Evolutionary conservation across 306 rosid genomes (phyloP).

Genomic region (Quercus rubra): DNA sequence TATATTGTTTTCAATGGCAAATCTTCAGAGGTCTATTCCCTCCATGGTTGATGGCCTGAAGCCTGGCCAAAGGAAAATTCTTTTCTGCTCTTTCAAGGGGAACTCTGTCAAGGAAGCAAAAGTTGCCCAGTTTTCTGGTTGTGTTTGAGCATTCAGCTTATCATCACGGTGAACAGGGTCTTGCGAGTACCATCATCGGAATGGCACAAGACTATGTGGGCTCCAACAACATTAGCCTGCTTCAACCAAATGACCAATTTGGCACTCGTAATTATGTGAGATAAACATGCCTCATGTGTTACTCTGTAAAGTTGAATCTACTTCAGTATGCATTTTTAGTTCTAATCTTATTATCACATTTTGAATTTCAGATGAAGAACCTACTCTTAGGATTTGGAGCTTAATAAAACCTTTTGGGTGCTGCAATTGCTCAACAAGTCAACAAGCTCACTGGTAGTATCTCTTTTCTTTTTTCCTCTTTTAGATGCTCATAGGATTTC

Average conservation of each 20-base stretch:
- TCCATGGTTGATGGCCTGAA: constrained; percentile 95
- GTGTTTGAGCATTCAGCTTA: constrained; percentile 93
- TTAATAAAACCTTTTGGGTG: no score
- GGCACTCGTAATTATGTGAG: constrained; percentile 89
- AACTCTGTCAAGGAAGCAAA: constrained; percentile 28
- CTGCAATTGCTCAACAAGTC: no score
- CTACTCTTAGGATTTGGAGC: no score
- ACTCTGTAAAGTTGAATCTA: background rate
- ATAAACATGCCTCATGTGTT: background rate
- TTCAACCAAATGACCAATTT: constrained; percentile 85
- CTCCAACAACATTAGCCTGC: constrained; percentile 86
- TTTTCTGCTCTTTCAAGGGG: constrained; percentile 80
- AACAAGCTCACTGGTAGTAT: no score
- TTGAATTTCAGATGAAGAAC: background rate
- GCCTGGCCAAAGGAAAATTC: constrained; percentile 95
- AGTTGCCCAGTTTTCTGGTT: constrained; percentile 78
- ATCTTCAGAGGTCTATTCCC: constrained; percentile 91
- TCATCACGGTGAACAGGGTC: constrained; percentile 95
- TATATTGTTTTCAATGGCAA: constrained; percentile 82
- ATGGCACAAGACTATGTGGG: constrained; percentile 97
- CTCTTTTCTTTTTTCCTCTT: no score
- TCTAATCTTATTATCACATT: background rate
- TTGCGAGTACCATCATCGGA: constrained; percentile 74
- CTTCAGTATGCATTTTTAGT: background rate
- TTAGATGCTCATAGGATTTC: no score